These are phyloP conservation scores for Alternaria atra DNA, from an alignment of 2,329 filamentous ascomycete species.

Conservation along the genomic window DNA sequence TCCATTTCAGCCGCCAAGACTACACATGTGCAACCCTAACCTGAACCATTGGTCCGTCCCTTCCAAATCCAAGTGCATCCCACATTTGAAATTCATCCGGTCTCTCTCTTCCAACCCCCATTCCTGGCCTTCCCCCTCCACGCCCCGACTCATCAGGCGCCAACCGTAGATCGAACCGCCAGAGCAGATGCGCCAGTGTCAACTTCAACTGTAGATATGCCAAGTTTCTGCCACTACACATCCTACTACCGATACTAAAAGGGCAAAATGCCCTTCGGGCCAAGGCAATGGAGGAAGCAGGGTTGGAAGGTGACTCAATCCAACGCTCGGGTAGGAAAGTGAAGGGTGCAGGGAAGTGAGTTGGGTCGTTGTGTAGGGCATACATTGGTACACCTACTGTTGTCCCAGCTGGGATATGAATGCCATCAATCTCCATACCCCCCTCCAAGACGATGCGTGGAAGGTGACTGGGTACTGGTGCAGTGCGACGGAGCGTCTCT, in stretches of 20 bases:
- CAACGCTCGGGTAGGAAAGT: slow-evolving; percentile 34
- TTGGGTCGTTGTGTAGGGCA: slow-evolving; percentile 30
- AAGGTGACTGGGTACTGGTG: slow-evolving; percentile 38
- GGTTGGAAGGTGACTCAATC: slow-evolving; percentile 23
- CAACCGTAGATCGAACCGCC: slow-evolving; percentile 63
- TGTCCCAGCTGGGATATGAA: slow-evolving; percentile 29
- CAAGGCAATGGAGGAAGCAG: slow-evolving; percentile 8
- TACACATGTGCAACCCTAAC: slow-evolving; percentile 24
- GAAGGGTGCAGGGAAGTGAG: slow-evolving; percentile 27
- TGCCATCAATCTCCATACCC: slow-evolving; percentile 35
- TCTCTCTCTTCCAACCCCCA: slow-evolving; percentile 32
- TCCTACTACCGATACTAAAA: slow-evolving; percentile 68
- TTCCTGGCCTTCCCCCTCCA: slow-evolving; percentile 25
- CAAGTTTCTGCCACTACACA: slow-evolving; percentile 73
- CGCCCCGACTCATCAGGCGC: slow-evolving; percentile 21
- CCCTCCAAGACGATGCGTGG: slow-evolving; percentile 38
- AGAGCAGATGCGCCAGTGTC: slow-evolving; percentile 67
- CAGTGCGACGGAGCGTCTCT: slow-evolving; percentile 41
- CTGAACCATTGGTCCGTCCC: slow-evolving; percentile 73
- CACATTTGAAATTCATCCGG: slow-evolving; percentile 69
- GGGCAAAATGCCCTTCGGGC: slow-evolving; percentile 69
- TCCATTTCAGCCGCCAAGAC: background rate
- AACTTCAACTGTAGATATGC: slow-evolving; percentile 72
- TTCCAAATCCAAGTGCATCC: slow-evolving; percentile 76
- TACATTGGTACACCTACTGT: slow-evolving; percentile 39